Evolutionary conservation across 2,329 filamentous ascomycete species (phyloP).

Genomic region (Coleophoma crateriformis): DNA sequence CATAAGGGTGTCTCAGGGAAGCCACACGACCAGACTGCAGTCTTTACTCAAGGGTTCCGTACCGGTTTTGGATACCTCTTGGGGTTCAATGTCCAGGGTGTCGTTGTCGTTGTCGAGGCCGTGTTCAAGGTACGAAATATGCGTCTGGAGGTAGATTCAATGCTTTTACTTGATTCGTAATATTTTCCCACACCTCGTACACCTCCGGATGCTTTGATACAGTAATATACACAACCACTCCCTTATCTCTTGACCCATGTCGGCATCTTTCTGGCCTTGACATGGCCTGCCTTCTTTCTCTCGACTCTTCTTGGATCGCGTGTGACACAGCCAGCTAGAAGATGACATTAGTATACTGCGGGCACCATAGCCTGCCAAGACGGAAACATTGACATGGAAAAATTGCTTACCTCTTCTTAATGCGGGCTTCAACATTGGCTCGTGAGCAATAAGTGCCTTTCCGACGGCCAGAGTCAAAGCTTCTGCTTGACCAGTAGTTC

Average conservation of each 20-base stretch:
- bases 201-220: conserved; percentile 11
- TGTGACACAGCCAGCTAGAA: conserved; percentile 81
- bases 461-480: conserved; percentile 86
- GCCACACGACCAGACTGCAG: no score
- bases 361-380: background rate
- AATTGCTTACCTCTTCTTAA: conserved; percentile 75
- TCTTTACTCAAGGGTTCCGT: no score
- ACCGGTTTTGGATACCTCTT: no score
- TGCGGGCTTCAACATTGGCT: conserved; percentile 83
- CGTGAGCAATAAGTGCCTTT: conserved; percentile 83
- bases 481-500: conserved; percentile 92
- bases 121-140: no score
- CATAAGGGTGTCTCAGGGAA: no score
- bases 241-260: conserved; percentile 79
- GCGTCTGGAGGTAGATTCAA: background rate
- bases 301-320: conserved; percentile 89
- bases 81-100: no score
- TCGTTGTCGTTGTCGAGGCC: no score
- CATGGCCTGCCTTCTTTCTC: conserved; percentile 93
- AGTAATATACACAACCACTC: conserved; percentile 22
- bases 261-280: conserved; percentile 97
- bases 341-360: no score
- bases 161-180: conserved; percentile 1
- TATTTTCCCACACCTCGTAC: conserved; percentile 1
- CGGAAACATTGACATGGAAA: background rate